A percentile compares a stretch with the other conserved stretches of the same genome.
Evolutionary conservation across 768 basidiomycete species (phyloP).

Genomic region (Epithele typhae): DNA sequence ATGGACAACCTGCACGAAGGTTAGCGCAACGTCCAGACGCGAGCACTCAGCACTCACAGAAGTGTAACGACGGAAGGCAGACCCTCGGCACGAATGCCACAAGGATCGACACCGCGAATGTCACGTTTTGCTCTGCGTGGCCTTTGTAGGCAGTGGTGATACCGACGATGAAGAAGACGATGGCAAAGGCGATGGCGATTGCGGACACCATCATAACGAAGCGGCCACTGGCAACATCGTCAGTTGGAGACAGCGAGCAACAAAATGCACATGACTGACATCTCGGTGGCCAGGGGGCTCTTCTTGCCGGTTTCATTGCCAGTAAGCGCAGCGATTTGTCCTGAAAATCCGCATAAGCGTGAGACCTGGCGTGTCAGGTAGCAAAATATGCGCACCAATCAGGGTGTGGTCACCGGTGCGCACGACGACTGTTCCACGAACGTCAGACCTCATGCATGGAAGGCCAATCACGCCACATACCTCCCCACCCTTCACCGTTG

Average conservation of each 20-base stretch:
- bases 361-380: slow-evolving; percentile 62
- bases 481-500: slow-evolving; percentile 69
- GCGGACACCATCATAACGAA: slow-evolving; percentile 61
- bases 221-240: slow-evolving; percentile 35
- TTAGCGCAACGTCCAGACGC: background rate
- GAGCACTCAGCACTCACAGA: slow-evolving; percentile 26
- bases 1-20: slow-evolving; percentile 42
- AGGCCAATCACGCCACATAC: slow-evolving; percentile 31
- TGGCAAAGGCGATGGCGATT: slow-evolving; percentile 57
- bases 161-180: slow-evolving; percentile 64
- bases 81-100: slow-evolving; percentile 61
- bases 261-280: slow-evolving; percentile 34
- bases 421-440: slow-evolving; percentile 45
- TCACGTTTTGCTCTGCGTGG: slow-evolving; percentile 53
- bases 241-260: background rate
- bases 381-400: slow-evolving; percentile 39
- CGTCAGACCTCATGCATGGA: background rate
- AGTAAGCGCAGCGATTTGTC: slow-evolving; percentile 65
- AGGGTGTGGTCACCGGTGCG: slow-evolving; percentile 64
- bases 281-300: slow-evolving; percentile 63
- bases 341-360: slow-evolving; percentile 26
- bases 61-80: slow-evolving; percentile 66
- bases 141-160: slow-evolving; percentile 65
- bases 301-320: slow-evolving; percentile 61
- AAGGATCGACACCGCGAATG: slow-evolving; percentile 56